Evolutionary conservation across 2,329 filamentous ascomycete genomes (phyloP).

Genomic region (Fusarium brevicatenulatum): DNA sequence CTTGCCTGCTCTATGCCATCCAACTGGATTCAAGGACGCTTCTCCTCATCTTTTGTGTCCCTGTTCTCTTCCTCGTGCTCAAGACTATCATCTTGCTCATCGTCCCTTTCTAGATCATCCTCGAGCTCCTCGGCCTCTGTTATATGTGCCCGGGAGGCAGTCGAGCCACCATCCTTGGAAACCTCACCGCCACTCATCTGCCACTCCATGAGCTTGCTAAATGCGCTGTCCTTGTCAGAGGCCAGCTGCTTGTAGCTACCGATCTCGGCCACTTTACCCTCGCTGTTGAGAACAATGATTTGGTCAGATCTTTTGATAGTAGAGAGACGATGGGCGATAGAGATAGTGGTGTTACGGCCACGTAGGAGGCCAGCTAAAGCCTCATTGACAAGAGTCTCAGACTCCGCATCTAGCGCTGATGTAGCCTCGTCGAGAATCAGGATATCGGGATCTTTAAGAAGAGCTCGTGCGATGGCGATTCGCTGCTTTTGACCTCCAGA

Average conservation of each 20-base stretch:
- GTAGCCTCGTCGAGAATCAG: slow-evolving; percentile 97
- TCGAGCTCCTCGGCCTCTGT: slow-evolving; percentile 64
- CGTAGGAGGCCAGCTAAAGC: slow-evolving; percentile 83
- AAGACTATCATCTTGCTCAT: slow-evolving; percentile 47
- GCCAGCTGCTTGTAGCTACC: slow-evolving; percentile 85
- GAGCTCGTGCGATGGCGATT: slow-evolving; percentile 93
- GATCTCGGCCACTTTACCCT: slow-evolving; percentile 90
- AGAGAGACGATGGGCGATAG: slow-evolving; percentile 93
- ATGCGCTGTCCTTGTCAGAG: slow-evolving; percentile 79
- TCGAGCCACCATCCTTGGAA: slow-evolving; percentile 52
- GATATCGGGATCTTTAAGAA: slow-evolving; percentile 96
- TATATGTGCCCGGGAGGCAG: slow-evolving; percentile 53
- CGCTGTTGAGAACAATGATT: slow-evolving; percentile 88
- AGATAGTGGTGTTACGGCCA: slow-evolving; percentile 95
- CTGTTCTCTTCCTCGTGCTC: slow-evolving; percentile 45
- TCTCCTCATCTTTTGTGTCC: slow-evolving; percentile 31
- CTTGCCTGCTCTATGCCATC: slow-evolving; percentile 1
- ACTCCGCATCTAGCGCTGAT: slow-evolving; percentile 94
- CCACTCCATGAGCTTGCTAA: slow-evolving; percentile 98
- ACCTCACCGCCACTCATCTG: slow-evolving; percentile 89
- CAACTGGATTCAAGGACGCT: slow-evolving; percentile 27
- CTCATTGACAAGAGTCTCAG: slow-evolving; percentile 94
- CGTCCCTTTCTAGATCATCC: slow-evolving; percentile 56
- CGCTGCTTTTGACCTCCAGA: slow-evolving; percentile 98
- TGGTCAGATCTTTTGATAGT: slow-evolving; percentile 96